Evolutionary conservation across 345 rosid genomes (phyloP).

Genomic region (Erysimum cheiranthoides): DNA sequence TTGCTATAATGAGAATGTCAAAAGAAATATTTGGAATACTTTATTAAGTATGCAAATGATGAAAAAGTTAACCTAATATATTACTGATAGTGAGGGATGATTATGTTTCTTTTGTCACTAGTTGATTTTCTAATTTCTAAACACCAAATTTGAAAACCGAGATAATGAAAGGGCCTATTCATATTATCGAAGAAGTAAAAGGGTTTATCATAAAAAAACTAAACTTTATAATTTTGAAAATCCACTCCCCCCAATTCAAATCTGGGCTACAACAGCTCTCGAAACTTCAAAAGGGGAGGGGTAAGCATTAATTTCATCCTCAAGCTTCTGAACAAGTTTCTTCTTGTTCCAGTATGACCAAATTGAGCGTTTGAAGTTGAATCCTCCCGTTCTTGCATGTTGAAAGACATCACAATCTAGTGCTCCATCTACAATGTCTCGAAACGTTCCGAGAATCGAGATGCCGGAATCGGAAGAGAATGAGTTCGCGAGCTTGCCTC

Average conservation of each 20-base stretch:
- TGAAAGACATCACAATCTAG: conserved; percentile 42
- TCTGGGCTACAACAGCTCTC: conserved; percentile 30
- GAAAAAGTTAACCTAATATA: background rate
- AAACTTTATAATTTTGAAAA: conserved; percentile 38
- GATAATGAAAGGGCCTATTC: conserved; percentile 13
- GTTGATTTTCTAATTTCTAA: background rate
- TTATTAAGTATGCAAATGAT: background rate
- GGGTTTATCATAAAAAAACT: conserved; percentile 24
- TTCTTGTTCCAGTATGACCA: conserved; percentile 25
- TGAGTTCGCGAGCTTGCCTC: conserved; percentile 53
- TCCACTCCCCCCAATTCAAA: conserved; percentile 43
- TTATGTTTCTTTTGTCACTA: background rate
- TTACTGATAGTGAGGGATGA: background rate
- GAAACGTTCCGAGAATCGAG: conserved; percentile 41
- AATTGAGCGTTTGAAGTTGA: conserved; percentile 12
- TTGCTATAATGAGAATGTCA: background rate
- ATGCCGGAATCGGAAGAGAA: conserved; percentile 67
- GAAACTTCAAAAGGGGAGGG: conserved; percentile 18
- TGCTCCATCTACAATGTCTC: conserved; percentile 44
- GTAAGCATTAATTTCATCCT: conserved; percentile 20
- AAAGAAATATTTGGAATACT: background rate
- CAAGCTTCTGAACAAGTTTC: conserved; percentile 30
- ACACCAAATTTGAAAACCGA: conserved; percentile 5
- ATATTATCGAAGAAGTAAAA: conserved; percentile 26
- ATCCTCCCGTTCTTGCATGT: conserved; percentile 41